These are phyloP conservation scores for Xylaria telfairii DNA, from an alignment of 495 filamentous ascomycete species.

Conservation along the genomic window DNA sequence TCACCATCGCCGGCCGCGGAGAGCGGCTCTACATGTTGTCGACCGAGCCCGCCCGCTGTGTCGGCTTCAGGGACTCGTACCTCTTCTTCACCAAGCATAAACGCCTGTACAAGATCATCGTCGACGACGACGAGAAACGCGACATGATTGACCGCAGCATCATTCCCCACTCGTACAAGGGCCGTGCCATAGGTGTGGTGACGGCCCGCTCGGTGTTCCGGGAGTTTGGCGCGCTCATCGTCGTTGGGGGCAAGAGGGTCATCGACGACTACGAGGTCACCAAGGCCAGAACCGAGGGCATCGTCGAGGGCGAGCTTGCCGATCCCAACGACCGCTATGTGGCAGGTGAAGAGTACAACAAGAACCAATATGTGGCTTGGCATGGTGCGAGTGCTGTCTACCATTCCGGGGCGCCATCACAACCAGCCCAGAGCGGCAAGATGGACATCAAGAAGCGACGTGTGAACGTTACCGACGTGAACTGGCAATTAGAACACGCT, in stretches of 20 bases:
- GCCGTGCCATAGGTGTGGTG: slow-evolving; percentile 94
- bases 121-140: slow-evolving; percentile 89
- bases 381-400: slow-evolving; percentile 95
- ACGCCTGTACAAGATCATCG: slow-evolving; percentile 92
- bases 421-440: slow-evolving; percentile 79
- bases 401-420: slow-evolving; percentile 77
- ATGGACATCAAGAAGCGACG: slow-evolving; percentile 76
- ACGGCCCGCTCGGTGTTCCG: slow-evolving; percentile 96
- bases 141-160: slow-evolving; percentile 93
- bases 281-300: slow-evolving; percentile 76
- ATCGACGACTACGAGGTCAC: slow-evolving; percentile 88
- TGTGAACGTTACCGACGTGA: slow-evolving; percentile 89
- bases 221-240: slow-evolving; percentile 92
- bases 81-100: slow-evolving; percentile 98
- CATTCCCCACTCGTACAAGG: slow-evolving; percentile 98
- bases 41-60: slow-evolving; percentile 93
- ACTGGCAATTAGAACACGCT: slow-evolving; percentile 96
- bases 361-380: slow-evolving; percentile 98
- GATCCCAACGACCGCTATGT: slow-evolving; percentile 82
- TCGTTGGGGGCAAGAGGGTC: slow-evolving; percentile 86
- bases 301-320: slow-evolving; percentile 87
- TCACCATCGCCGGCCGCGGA: slow-evolving; percentile 84
- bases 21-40: slow-evolving; percentile 95
- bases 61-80: slow-evolving; percentile 96
- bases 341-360: slow-evolving; percentile 81